These are phyloP conservation scores for Populus pruinosa DNA, from an alignment of 345 rosid species.

Conservation along the genomic window DNA sequence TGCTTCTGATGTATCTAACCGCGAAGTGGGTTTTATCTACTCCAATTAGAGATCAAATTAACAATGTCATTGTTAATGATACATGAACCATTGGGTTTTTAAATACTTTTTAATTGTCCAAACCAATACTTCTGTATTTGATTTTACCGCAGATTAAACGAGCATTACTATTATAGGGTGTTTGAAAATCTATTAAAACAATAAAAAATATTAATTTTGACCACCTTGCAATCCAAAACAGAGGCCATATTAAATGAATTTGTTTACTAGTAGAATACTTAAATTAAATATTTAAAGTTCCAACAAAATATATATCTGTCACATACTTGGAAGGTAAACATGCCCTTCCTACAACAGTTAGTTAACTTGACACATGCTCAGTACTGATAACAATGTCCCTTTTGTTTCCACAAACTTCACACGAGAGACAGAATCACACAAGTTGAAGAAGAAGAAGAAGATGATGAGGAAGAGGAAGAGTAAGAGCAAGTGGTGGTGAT, in stretches of 20 bases:
- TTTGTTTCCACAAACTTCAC: slow-evolving; percentile 16
- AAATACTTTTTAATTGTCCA: not conserved
- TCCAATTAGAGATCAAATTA: not conserved
- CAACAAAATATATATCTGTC: not conserved
- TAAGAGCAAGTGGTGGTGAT: not conserved
- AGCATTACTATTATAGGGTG: too few relatives aligned
- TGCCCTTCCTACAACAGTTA: slow-evolving; percentile 5
- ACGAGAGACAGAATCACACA: not conserved
- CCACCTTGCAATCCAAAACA: too few relatives aligned
- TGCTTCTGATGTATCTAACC: not conserved
- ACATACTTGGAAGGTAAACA: slow-evolving; percentile 10
- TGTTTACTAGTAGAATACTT: too few relatives aligned
- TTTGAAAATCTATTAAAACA: too few relatives aligned
- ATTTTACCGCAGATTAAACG: too few relatives aligned
- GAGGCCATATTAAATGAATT: too few relatives aligned
- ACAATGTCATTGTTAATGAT: not conserved
- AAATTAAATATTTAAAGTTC: too few relatives aligned
- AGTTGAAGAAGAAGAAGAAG: not conserved
- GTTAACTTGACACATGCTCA: not conserved
- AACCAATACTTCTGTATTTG: too few relatives aligned
- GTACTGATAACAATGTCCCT: not conserved
- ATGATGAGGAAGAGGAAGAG: not conserved
- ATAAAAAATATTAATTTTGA: too few relatives aligned
- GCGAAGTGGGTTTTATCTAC: not conserved
- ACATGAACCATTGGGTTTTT: not conserved